phyloP scores from a whole-genome alignment of 768 basidiomycete genomes.

The Tubosaeta sp. region DNA sequence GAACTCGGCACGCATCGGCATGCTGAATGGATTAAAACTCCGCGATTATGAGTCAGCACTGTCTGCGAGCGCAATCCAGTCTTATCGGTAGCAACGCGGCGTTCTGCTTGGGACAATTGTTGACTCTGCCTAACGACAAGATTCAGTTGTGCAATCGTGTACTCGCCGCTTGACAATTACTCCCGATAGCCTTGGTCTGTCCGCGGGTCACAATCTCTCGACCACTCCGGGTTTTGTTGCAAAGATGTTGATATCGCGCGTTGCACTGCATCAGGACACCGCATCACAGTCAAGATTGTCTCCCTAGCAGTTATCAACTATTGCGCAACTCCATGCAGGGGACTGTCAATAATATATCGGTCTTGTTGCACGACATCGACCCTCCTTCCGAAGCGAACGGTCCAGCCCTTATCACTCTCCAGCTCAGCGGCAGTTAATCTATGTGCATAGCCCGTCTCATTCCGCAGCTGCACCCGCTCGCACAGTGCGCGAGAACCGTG shows the following conservation, averaged over 20 bases:
- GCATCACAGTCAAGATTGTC: slow-evolving; percentile 1
- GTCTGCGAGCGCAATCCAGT: no score
- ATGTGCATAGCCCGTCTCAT: slow-evolving; percentile 5
- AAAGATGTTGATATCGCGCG: background rate
- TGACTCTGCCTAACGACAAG: background rate
- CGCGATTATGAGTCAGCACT: slow-evolving; percentile 23
- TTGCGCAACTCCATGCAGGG: background rate
- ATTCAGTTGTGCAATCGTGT: background rate
- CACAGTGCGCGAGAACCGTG: slow-evolving; percentile 3
- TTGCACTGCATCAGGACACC: slow-evolving; percentile 4
- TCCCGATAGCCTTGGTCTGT: background rate
- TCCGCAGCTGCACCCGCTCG: background rate
- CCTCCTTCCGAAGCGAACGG: background rate
- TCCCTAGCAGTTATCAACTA: background rate
- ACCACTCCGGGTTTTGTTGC: slow-evolving; percentile 3
- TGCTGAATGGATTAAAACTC: slow-evolving; percentile 13
- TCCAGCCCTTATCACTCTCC: slow-evolving; percentile 2
- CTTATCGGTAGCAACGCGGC: background rate
- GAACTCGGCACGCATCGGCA: slow-evolving; percentile 14
- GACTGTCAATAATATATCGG: background rate
- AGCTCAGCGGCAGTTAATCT: slow-evolving; percentile 12
- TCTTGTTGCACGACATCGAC: no score
- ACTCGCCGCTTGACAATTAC: no score
- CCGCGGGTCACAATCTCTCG: background rate
- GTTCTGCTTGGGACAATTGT: background rate